Evolutionary conservation across 352 stramenopile genomes (phyloP).

Genomic region (Phytophthora pini): DNA sequence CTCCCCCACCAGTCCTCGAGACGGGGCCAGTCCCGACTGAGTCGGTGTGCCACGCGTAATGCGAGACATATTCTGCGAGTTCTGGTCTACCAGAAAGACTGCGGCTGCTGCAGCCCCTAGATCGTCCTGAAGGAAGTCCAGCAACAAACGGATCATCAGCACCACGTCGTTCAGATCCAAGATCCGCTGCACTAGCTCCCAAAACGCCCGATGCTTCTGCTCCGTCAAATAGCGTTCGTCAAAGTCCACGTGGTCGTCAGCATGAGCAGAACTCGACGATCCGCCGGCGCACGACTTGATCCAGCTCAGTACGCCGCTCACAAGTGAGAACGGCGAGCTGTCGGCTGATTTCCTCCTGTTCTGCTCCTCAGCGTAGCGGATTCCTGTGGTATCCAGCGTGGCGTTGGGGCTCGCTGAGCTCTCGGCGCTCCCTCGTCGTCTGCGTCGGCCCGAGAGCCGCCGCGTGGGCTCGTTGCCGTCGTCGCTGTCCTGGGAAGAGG

Average conservation of each 20-base stretch:
- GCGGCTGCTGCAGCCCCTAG: slow-evolving; percentile 56
- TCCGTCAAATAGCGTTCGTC: slow-evolving; percentile 55
- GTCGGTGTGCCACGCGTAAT: slow-evolving; percentile 59
- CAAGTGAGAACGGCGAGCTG: slow-evolving; percentile 7
- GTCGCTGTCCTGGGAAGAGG: slow-evolving; percentile 45
- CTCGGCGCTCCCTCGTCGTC: slow-evolving; percentile 21
- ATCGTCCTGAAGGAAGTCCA: slow-evolving; percentile 71
- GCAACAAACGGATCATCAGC: slow-evolving; percentile 72
- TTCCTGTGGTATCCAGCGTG: slow-evolving; percentile 10
- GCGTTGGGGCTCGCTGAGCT: not conserved
- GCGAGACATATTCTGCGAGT: slow-evolving; percentile 78
- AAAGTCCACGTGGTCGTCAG: slow-evolving; percentile 12
- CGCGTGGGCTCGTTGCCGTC: slow-evolving; percentile 29
- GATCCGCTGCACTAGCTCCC: slow-evolving; percentile 76
- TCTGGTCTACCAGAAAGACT: slow-evolving; percentile 81
- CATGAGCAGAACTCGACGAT: not conserved
- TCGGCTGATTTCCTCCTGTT: not conserved
- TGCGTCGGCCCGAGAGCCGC: slow-evolving; percentile 13
- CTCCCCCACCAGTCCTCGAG: slow-evolving; percentile 62
- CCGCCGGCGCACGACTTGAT: slow-evolving; percentile 22
- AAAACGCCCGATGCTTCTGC: slow-evolving; percentile 79
- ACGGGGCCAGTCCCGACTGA: slow-evolving; percentile 56
- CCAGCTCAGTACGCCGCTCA: slow-evolving; percentile 21
- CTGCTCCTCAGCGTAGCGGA: not conserved
- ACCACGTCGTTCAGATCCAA: slow-evolving; percentile 77